phyloP scores from a whole-genome alignment of 345 rosid species.

The Eucalyptus pumila region DNA sequence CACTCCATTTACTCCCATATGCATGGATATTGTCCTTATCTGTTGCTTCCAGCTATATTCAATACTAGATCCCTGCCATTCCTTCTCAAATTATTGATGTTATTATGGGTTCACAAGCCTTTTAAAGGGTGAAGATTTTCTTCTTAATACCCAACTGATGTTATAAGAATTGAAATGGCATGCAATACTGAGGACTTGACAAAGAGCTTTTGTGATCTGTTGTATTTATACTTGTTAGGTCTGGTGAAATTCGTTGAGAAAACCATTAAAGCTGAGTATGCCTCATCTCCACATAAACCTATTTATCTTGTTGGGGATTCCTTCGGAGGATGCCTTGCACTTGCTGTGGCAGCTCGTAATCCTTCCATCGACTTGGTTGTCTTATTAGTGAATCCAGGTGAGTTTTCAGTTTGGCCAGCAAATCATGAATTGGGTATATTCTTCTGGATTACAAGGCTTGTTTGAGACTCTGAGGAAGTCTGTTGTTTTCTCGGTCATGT shows the following conservation, averaged over 20 bases:
- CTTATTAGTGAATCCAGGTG: slow-evolving; percentile 76
- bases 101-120: neutral
- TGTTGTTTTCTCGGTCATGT: neutral
- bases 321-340: slow-evolving; percentile 89
- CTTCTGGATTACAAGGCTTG: neutral
- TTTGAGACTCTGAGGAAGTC: neutral
- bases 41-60: neutral
- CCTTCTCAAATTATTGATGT: neutral
- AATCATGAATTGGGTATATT: neutral
- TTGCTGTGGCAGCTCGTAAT: slow-evolving; percentile 79
- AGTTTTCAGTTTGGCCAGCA: neutral
- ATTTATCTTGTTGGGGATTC: slow-evolving; percentile 92
- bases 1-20: neutral
- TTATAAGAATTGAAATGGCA: neutral
- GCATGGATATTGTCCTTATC: neutral
- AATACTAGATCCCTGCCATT: neutral
- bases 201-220: neutral
- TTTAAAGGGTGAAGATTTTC: neutral
- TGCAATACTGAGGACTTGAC: neutral
- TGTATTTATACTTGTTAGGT: slow-evolving; percentile 12
- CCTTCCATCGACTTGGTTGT: slow-evolving; percentile 58
- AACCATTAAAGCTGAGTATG: slow-evolving; percentile 41
- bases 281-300: slow-evolving; percentile 52
- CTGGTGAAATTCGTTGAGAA: slow-evolving; percentile 59
- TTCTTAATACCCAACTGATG: neutral